Evolutionary conservation across 2,329 filamentous ascomycete genomes (phyloP).

Genomic region (Pseudonectria foliicola): DNA sequence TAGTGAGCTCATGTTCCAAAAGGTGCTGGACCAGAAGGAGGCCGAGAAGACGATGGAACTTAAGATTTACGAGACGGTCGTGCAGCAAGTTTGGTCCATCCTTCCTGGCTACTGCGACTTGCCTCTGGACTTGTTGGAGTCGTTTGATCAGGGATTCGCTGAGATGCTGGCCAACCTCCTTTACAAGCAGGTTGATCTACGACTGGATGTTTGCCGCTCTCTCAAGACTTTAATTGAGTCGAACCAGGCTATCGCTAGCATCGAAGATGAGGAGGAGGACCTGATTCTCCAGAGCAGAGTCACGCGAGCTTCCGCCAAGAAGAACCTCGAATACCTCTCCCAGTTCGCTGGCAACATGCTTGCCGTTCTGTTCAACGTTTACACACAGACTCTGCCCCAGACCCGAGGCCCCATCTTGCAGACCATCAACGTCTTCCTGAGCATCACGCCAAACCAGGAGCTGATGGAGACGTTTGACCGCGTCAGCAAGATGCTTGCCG

Average conservation of each 20-base stretch:
- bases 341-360: conserved; percentile 80
- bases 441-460: conserved; percentile 72
- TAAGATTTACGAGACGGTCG: conserved; percentile 95
- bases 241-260: conserved; percentile 70
- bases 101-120: conserved; percentile 93
- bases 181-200: conserved; percentile 83
- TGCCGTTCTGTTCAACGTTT: conserved; percentile 97
- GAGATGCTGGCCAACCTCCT: conserved; percentile 86
- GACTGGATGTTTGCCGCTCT: conserved; percentile 79
- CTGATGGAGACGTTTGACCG: conserved; percentile 82
- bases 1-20: conserved; percentile 84
- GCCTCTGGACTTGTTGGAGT: conserved; percentile 66
- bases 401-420: conserved; percentile 85
- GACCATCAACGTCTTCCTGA: conserved; percentile 91
- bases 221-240: conserved; percentile 86
- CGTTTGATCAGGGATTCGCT: conserved; percentile 83
- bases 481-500: conserved; percentile 76
- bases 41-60: conserved; percentile 89
- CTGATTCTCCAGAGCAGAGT: conserved; percentile 72
- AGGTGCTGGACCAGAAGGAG: conserved; percentile 72
- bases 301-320: conserved; percentile 64
- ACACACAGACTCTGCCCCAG: conserved; percentile 90
- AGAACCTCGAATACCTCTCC: conserved; percentile 76
- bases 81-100: conserved; percentile 91
- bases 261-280: conserved; percentile 63